Evolutionary conservation across 306 rosid species (phyloP), one percentile per base, ranked within the genome.

Genomic region (Oxytropis ochrocephala): DNA sequence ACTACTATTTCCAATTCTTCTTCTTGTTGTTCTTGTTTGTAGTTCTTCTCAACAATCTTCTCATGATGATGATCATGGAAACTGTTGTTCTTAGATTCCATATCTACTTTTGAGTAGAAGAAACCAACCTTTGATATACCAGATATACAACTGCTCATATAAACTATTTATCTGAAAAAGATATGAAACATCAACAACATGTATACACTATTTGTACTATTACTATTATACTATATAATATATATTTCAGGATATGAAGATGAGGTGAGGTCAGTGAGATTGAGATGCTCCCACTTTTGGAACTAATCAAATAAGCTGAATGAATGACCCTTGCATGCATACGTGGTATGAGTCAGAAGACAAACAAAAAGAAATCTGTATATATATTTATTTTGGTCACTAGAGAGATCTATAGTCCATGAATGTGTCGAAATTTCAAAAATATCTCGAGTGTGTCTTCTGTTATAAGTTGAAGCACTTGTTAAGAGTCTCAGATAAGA

Each of bases 281-380:
- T 70, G 83, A 52, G 83, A 87, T 79, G 86, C 82, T 78, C 83
- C 79, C 39, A 79, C 78, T 83, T 85, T 81, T 81, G 88, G 89
- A 84, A 80, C 81, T 77, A 79, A 79, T 75, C 82, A 79, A 79
- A 67, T 75, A 43, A 54, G 69, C 18, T 6, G 73, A 81, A 82
- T 82, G 92, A 80, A 82, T 82, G 92, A 80, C 82, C 41, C 65
- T 57, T 85, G 83, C 89, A 84, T 85, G 91, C 86, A 73, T 57
- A 64, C 71, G 73, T 76, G 84, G 82, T 77, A 7, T 1, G 29
- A 24, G 29, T 24, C 29, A 24, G 29, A 24, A 24, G 29, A 2
- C 29, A 24, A 24, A 24, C 3, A 24, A 24, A 24, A 24, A 24
- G 29, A 24, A 24, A 24, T 24, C 29, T 24, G 29, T 24, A 24